These are phyloP conservation scores for Capsicum baccatum DNA, from an alignment of 257 asterid species.

Conservation along the genomic window DNA sequence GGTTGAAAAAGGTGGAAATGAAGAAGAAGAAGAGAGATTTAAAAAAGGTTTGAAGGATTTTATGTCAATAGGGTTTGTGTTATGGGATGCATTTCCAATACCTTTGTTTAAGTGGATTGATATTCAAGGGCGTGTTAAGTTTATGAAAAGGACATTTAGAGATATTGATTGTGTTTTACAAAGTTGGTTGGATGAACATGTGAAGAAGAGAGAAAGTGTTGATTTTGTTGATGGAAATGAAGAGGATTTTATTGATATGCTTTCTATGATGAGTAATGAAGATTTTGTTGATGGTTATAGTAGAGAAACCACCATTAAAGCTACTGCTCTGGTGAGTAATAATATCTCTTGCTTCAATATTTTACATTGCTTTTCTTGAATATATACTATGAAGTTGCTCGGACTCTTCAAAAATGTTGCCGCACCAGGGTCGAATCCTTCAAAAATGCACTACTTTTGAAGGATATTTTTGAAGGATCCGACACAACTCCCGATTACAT, in stretches of 20 bases:
- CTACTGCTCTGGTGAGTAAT: constrained; percentile 22
- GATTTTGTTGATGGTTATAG: constrained; percentile 15
- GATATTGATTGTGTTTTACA: constrained; percentile 26
- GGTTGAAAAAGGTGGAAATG: neutral
- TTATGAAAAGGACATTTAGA: constrained; percentile 20
- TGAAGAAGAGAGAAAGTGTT: neutral
- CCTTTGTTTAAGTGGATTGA: constrained; percentile 33
- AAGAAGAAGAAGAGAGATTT: neutral
- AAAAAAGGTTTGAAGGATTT: constrained; percentile 30
- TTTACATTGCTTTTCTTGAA: constrained; percentile 11
- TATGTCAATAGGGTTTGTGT: constrained; percentile 26
- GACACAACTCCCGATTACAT: no score
- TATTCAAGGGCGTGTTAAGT: constrained; percentile 27
- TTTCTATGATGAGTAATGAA: constrained; percentile 17
- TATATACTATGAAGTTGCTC: no score
- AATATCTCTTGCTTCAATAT: neutral
- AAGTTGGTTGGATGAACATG: constrained; percentile 33
- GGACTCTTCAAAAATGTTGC: no score
- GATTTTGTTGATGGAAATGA: neutral
- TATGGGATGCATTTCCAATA: constrained; percentile 19
- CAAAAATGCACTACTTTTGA: no score
- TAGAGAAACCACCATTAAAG: constrained; percentile 28
- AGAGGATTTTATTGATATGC: constrained; percentile 34
- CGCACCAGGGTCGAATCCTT: no score
- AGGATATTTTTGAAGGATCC: no score